Evolutionary conservation across 2,329 filamentous ascomycete genomes (phyloP).

Genomic region (Ascochyta pisi): DNA sequence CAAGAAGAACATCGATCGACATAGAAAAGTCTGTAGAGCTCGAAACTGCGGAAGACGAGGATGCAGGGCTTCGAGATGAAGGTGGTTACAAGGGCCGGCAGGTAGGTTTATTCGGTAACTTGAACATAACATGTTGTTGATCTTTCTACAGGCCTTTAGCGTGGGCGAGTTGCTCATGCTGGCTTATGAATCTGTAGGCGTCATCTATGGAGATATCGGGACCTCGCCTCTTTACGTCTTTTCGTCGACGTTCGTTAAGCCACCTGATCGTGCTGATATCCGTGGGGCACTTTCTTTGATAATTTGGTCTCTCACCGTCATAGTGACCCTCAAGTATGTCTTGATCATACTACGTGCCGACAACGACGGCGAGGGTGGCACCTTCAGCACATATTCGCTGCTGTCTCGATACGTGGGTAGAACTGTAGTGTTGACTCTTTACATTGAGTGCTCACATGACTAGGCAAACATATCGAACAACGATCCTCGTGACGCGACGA

Average conservation of each 20-base stretch:
- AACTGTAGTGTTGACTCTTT: neutral
- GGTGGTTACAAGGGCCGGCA: conserved; percentile 41
- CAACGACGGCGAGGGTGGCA: conserved; percentile 75
- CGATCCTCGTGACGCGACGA: conserved; percentile 64
- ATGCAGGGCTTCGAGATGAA: conserved; percentile 41
- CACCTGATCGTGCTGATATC: conserved; percentile 62
- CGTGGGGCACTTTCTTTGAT: conserved; percentile 72
- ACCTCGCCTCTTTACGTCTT: conserved; percentile 72
- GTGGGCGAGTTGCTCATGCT: conserved; percentile 37
- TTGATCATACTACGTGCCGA: conserved; percentile 71
- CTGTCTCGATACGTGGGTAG: conserved; percentile 61
- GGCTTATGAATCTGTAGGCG: conserved; percentile 69
- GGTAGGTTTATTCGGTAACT: conserved; percentile 19
- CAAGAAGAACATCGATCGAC: conserved; percentile 59
- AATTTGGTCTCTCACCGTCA: conserved; percentile 73
- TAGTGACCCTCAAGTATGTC: conserved; percentile 74
- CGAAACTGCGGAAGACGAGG: conserved; percentile 40
- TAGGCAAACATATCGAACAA: conserved; percentile 65
- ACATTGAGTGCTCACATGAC: neutral
- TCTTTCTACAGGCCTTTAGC: conserved; percentile 33
- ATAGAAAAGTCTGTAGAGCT: conserved; percentile 64
- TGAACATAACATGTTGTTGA: conserved; percentile 11
- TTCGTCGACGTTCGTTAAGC: conserved; percentile 69
- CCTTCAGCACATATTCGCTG: conserved; percentile 71
- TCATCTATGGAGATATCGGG: conserved; percentile 75